Base-by-base conservation (phyloP, 331 rosid species). In the Malus hybrid region DNA sequence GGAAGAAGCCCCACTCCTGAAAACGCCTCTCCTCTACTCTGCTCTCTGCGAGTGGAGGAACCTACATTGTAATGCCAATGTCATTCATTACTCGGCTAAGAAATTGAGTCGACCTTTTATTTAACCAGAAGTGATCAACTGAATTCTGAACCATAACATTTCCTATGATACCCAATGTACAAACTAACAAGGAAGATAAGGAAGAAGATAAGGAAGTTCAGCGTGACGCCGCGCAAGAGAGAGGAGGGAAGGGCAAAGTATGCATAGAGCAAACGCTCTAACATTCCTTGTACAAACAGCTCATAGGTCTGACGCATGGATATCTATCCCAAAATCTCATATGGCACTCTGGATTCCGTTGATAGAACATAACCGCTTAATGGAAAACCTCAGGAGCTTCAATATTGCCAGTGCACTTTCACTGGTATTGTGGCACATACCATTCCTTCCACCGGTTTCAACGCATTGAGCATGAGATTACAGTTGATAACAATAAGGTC, bases 1-100 rank as follows among this genome's bases (percentile, higher is more conserved):
- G 86, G 88, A 48, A 70, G 75, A 32, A 77, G 29, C 87, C 83
- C 36, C 59, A 68, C 61, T 31, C 70, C 77, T 71, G 84, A 70
- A 32, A 62, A 15, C 14, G 67, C 65, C 31, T 67, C 86, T 33
- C 68, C 86, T 33, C 68, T 78, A 18, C 31, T 81, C 65, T 50
- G 36, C 19, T 75, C 65, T 16, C 83, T 78, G 59, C 77, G 20
- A 13, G 86, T 48, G 20, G 79, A 79, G 24, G 79, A 79, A 75
- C 85, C 97, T 91, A 27, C 73, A 76, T 44, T 76, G 29, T 74
- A 24, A 32, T 14, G 55, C 9, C 67, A 57, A 7, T 4, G 6
- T 42, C 48, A 42, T 42, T 42, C 48, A 34, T 19, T 20, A 34
- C 14, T 71, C 7, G 11, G 65, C 6, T 22, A 22, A 4, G 16